Base-by-base conservation (phyloP, 257 asterid species). In the Gentiana dahurica region DNA sequence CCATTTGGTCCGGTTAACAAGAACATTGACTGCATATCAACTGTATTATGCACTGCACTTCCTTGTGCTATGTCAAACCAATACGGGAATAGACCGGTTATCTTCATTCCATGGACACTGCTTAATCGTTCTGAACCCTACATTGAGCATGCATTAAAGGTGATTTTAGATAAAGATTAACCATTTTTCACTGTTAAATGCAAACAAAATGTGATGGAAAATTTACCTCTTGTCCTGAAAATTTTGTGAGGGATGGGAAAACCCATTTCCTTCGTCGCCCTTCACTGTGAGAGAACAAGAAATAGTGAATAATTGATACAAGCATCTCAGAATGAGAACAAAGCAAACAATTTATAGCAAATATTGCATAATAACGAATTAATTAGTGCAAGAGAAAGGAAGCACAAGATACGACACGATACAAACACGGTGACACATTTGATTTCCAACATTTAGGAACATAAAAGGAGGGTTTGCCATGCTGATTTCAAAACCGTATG, bases 1-100 rank as follows among this genome's bases (percentile, higher is more conserved):
- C 98, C 97, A 67, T 91, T 91, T 41, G 98, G 98, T 36, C 98
- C 98, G 0, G 98, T 91, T 73, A 87, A 75, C 62, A 91, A 84
- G 71, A 83, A 91, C 44, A 87, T 66, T 8, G 98, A 87, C 61
- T 71, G 75, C 98, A 91, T 91, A 64, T 91, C 84, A 39, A 91
- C 81, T 32, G 76, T 73, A 58, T 91, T 87, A 53, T 56, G 75
- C 51, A 91, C 94, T 49, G 95, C 95, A 60, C 83, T 79, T 12
- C 95, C 95, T 69, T 79, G 87, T 62, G 79, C 89, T 58, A 80
- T 87, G 71, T 88, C 98, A 66, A 91, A 75, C 98, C 97, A 91
- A 71, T 91, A 91, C n/a, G 98, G 98, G 47, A 83, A 85, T 55
- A 91, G 72, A 62, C 94, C 95, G 45, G 61, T 71, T 74, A 91